Percentiles rank a stretch among this genome's conserved stretches.
Conservation (phyloP, 1,284 basidiomycete genomes). For the Ganoderma boninense region DNA sequence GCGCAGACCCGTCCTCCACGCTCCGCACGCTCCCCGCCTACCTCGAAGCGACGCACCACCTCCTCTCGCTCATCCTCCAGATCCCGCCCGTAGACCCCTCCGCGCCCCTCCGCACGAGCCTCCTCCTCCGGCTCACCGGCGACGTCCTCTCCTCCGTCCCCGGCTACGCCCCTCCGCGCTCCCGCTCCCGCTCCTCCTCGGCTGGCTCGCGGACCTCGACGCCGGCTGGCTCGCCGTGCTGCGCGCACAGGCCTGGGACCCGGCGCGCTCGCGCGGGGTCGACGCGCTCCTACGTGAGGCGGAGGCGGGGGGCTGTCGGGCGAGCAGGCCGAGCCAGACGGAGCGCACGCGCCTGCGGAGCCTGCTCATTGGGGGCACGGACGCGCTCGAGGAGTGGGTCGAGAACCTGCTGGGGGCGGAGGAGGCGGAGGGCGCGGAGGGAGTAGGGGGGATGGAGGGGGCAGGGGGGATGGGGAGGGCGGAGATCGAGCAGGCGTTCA, state of each 20-base stretch:
- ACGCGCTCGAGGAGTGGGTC: conserved; percentile 75
- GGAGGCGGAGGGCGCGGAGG: no score
- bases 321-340: conserved; percentile 66
- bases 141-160: conserved; percentile 66
- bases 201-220: conserved; percentile 76
- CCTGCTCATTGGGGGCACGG: conserved; percentile 64
- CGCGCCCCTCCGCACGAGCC: conserved; percentile 65
- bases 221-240: conserved; percentile 74
- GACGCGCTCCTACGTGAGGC: conserved; percentile 56
- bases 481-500: conserved; percentile 65
- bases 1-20: conserved; percentile 61
- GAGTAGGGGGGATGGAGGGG: no score
- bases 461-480: conserved; percentile 42
- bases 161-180: conserved; percentile 58
- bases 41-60: conserved; percentile 58
- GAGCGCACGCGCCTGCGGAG: conserved; percentile 73
- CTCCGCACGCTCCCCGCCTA: conserved; percentile 65
- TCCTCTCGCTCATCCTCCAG: conserved; percentile 70
- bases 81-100: conserved; percentile 77
- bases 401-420: conserved; percentile 37
- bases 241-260: conserved; percentile 69
- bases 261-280: conserved; percentile 51
- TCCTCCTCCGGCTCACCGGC: conserved; percentile 74
- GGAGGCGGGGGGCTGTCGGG: conserved; percentile 41
- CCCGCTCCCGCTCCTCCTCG: conserved; percentile 59